A percentile compares a stretch with the other conserved stretches of the same genome.
Evolutionary conservation across 495 filamentous ascomycete genomes (phyloP).

Genomic region (Xylaria bambusicola): DNA sequence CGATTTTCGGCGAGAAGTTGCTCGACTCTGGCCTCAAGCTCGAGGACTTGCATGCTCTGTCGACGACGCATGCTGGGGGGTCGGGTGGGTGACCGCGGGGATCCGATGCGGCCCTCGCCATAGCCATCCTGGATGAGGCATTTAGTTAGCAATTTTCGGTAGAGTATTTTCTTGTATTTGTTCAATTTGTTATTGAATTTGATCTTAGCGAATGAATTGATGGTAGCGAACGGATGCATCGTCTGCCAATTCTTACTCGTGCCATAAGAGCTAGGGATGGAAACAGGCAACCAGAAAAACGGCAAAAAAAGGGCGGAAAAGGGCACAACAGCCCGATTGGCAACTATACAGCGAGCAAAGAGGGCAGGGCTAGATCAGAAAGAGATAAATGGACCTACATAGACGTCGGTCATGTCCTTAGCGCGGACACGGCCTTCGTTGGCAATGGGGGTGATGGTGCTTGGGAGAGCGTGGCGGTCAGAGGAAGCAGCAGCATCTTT

Average conservation of each 20-base stretch:
- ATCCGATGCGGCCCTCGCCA: constrained; percentile 84
- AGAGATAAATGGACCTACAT: constrained; percentile 63
- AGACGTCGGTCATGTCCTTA: constrained; percentile 89
- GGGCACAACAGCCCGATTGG: constrained; percentile 4
- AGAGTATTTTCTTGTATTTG: too few relatives aligned
- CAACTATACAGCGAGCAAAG: constrained; percentile 21
- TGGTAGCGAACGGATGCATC: too few relatives aligned
- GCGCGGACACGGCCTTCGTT: constrained; percentile 84
- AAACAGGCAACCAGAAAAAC: background rate
- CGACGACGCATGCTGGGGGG: constrained; percentile 93
- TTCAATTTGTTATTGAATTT: too few relatives aligned
- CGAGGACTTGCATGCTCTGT: constrained; percentile 94
- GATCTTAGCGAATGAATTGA: too few relatives aligned
- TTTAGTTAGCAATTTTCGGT: background rate
- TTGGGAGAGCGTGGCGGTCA: constrained; percentile 44
- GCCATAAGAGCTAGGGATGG: background rate
- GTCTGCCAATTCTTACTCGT: too few relatives aligned
- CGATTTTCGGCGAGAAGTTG: constrained; percentile 81
- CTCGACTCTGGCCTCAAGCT: constrained; percentile 74
- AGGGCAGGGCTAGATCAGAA: background rate
- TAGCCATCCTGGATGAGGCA: constrained; percentile 72
- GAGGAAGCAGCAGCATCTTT: constrained; percentile 18
- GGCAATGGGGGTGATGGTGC: constrained; percentile 66
- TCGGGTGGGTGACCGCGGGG: constrained; percentile 89
- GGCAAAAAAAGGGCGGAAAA: background rate